Percentiles rank a stretch among this genome's conserved stretches.
These are phyloP conservation scores for Thecaphora frezii DNA, from an alignment of 1,284 basidiomycete genomes.

Conservation along the genomic window DNA sequence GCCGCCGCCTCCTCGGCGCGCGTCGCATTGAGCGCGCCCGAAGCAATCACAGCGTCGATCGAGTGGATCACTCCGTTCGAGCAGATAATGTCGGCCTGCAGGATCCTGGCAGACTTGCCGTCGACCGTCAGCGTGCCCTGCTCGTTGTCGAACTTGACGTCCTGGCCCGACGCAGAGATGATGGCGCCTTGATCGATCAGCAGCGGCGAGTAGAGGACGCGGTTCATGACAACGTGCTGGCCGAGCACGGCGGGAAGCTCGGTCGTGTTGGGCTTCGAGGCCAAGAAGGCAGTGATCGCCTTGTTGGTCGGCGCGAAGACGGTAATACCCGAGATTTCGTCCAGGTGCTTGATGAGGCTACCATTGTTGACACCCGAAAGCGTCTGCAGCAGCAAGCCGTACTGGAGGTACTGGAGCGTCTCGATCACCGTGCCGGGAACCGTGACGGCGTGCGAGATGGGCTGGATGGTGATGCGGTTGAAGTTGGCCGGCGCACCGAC, in stretches of 20 bases:
- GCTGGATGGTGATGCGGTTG: constrained; percentile 33
- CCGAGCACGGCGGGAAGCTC: constrained; percentile 27
- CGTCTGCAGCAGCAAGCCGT: constrained; percentile 17
- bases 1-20: constrained; percentile 39
- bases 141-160: constrained; percentile 34
- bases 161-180: constrained; percentile 40
- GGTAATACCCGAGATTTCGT: constrained; percentile 35
- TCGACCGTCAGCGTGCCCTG: constrained; percentile 35
- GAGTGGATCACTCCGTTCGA: constrained; percentile 40
- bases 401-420: constrained; percentile 27
- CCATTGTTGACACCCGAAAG: constrained; percentile 21
- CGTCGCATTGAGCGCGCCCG: constrained; percentile 20
- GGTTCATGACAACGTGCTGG: constrained; percentile 39
- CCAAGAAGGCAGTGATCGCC: constrained; percentile 23
- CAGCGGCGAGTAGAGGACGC: constrained; percentile 40
- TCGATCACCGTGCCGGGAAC: constrained; percentile 34
- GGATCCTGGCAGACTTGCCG: constrained; percentile 33
- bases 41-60: constrained; percentile 41
- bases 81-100: constrained; percentile 42
- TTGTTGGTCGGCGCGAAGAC: constrained; percentile 42
- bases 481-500: constrained; percentile 7
- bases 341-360: constrained; percentile 19
- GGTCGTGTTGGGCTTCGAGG: constrained; percentile 15
- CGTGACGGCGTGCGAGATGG: constrained; percentile 36
- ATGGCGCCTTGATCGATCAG: constrained; percentile 36